Evolutionary conservation across 2,329 filamentous ascomycete species (phyloP), one percentile per base, ranked within the genome.

Genomic region (Alternaria ethzedia): DNA sequence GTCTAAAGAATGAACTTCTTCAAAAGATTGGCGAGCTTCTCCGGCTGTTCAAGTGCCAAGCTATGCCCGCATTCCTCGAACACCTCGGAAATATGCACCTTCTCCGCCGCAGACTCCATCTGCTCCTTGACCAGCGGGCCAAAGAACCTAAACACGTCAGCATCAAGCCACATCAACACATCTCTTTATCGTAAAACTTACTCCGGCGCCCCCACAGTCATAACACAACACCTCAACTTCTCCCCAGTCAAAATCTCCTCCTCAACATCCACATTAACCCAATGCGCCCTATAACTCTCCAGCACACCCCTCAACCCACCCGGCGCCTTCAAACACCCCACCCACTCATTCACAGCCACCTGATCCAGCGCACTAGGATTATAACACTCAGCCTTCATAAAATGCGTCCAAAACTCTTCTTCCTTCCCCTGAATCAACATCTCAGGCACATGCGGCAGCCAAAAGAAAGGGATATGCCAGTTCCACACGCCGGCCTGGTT

Each of bases 331-430:
- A 67, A 65, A 43, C 68, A 72, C 2, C 64, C 8, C 0, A 72
- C 57, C 68, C 69, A 73, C 49, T 73, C 68, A 49, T 70, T 52
- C 3, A 72, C 58, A 3, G 75, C 68, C 5, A 61, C 57, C 47
- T 70, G 68, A 54, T 79, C 76, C 30, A 81, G 75, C 5, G 72
- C 66, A 49, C 74, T 75, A 7, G 79, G 78, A 56, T 81, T 79
- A 61, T 80, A 80, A 65, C 79, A 81, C 66, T 81, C 79, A 43
- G 78, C 76, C 60, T 78, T 79, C 70, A 81, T 80, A 65, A 81
- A 81, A 68, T 72, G 66, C 57, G 77, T 77, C 79, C 79, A 81
- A 43, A 81, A 80, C 61, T 80, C 78, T 26, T 74, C 68, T 66
- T 81, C 79, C 17, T 78, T 75, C 3, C 79, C 78, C 46, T 74